These are phyloP conservation scores for Apocynum venetum DNA, from an alignment of 257 asterid genomes.

Conservation along the genomic window DNA sequence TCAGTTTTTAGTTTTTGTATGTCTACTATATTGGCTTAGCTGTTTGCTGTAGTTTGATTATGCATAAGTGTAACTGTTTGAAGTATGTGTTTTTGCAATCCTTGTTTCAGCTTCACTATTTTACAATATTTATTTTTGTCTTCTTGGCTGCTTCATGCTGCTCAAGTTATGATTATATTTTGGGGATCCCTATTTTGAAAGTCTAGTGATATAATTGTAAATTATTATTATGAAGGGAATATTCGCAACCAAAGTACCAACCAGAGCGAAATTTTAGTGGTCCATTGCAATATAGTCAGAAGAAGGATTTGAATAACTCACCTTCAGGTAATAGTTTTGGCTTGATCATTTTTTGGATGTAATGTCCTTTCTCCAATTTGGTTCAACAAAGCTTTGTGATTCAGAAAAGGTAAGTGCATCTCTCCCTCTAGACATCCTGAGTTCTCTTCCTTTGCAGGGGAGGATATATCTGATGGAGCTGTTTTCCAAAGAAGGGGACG, in stretches of 20 bases:
- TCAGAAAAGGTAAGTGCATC: not conserved
- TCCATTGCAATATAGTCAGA: conserved; percentile 73
- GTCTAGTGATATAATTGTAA: not conserved
- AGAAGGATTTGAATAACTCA: conserved; percentile 53
- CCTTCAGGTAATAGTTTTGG: conserved; percentile 45
- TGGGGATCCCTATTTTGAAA: not conserved
- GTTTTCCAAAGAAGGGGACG: conserved; percentile 91
- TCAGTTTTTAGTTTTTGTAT: not conserved
- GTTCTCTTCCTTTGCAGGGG: conserved; percentile 45
- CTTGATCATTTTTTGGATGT: not conserved
- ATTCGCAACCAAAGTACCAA: conserved; percentile 49
- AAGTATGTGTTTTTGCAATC: not conserved
- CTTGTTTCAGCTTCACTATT: not conserved
- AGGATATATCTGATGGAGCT: conserved; percentile 76
- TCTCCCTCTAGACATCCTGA: conserved; percentile 11
- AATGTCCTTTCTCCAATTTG: not conserved
- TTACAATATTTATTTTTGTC: not conserved
- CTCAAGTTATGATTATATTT: not conserved
- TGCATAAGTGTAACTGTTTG: not conserved
- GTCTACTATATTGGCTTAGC: not conserved
- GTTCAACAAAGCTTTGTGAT: not conserved
- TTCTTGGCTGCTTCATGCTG: conserved; percentile 6
- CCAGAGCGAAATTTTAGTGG: conserved; percentile 75
- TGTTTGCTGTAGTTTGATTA: not conserved
- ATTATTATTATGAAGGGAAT: conserved; percentile 54